Evolutionary conservation across 345 rosid species (phyloP).

Genomic region (Chamaenerion angustifolium): DNA sequence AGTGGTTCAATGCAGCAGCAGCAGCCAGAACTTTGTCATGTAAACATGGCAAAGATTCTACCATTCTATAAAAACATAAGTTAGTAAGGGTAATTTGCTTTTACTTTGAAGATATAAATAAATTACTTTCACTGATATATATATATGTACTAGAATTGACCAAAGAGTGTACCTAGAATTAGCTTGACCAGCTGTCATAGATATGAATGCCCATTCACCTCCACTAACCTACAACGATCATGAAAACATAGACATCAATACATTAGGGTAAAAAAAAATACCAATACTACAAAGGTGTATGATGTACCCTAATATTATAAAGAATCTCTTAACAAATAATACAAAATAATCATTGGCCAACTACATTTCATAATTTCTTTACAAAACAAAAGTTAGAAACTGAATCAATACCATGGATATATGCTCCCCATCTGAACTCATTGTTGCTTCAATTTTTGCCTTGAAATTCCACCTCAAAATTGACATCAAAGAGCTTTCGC

Average conservation of each 20-base stretch:
- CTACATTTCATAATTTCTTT: no score
- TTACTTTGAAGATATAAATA: background rate
- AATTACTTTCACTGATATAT: no score
- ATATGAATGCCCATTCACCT: conserved; percentile 59
- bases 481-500: conserved; percentile 51
- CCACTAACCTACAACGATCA: conserved; percentile 46
- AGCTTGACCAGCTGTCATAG: conserved; percentile 36
- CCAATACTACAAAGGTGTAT: no score
- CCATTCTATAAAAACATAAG: conserved; percentile 34
- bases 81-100: background rate
- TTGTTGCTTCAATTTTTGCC: conserved; percentile 49
- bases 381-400: background rate
- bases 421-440: conserved; percentile 43
- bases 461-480: conserved; percentile 70
- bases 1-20: conserved; percentile 33
- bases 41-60: conserved; percentile 60
- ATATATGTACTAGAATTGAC: no score
- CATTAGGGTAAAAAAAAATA: no score
- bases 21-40: conserved; percentile 69
- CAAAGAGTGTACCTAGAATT: conserved; percentile 35
- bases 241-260: background rate
- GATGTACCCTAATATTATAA: no score
- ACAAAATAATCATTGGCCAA: no score
- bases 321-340: no score
- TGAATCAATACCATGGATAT: conserved; percentile 43